These are phyloP conservation scores for Eragrostis curvula DNA, from an alignment of 176 grass and related monocot genomes.

Conservation along the genomic window DNA sequence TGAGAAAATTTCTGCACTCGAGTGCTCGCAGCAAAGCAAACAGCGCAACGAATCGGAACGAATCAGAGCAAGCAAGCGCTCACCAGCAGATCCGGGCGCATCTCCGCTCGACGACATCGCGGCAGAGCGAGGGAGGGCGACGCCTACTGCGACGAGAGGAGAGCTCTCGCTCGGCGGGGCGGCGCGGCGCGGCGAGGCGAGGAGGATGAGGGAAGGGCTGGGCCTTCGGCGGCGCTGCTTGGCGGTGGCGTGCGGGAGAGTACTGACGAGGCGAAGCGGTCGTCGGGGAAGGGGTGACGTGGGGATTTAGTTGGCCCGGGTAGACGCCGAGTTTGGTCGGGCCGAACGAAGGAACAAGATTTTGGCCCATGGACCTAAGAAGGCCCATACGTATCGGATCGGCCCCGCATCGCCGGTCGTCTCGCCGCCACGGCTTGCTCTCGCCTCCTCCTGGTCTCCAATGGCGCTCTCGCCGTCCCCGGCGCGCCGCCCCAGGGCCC, in stretches of 20 bases:
- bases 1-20: neutral
- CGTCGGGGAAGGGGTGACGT: neutral
- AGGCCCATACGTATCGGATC: too few species aligned
- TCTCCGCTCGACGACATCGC: slow-evolving; percentile 38
- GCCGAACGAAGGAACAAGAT: too few species aligned
- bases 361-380: too few species aligned
- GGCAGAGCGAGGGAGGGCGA: neutral
- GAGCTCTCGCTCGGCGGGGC: neutral
- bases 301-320: neutral
- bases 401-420: too few species aligned
- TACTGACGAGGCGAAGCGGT: neutral
- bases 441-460: too few species aligned
- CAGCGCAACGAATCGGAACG: neutral
- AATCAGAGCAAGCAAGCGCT: neutral
- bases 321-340: too few species aligned
- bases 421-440: too few species aligned
- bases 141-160: neutral
- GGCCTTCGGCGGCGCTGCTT: slow-evolving; percentile 10
- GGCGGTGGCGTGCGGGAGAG: slow-evolving; percentile 17
- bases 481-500: too few species aligned
- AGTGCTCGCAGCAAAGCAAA: neutral
- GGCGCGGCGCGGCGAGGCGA: neutral
- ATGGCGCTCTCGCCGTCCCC: too few species aligned
- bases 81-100: slow-evolving; percentile 34
- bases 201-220: neutral